These are phyloP conservation scores for Haplosporangium sp. DNA, from an alignment of 371 early-diverging fungal genomes.

Conservation along the genomic window DNA sequence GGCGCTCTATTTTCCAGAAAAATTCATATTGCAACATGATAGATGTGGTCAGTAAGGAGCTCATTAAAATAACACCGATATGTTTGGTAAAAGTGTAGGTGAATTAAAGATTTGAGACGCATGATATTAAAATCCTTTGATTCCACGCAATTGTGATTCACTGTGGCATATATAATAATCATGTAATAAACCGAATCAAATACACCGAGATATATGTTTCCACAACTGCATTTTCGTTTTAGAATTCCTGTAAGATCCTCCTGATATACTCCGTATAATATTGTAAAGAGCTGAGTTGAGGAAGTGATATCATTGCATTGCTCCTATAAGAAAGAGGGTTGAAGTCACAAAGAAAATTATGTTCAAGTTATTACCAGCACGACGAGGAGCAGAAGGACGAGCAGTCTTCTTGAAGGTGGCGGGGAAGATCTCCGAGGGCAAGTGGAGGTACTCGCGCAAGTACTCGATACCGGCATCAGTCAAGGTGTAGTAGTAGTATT, in stretches of 20 bases:
- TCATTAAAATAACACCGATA: not conserved
- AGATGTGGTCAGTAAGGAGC: conserved; percentile 14
- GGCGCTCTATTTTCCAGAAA: conserved; percentile 36
- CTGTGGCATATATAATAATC: no score
- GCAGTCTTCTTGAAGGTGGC: conserved; percentile 95
- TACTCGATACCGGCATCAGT: conserved; percentile 98
- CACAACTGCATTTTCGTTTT: not conserved
- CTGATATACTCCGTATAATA: not conserved
- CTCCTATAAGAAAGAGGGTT: not conserved
- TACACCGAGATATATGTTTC: no score
- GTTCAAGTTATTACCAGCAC: conserved; percentile 63
- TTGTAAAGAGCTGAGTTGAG: not conserved
- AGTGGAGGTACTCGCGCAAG: conserved; percentile 97
- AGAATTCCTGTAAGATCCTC: not conserved
- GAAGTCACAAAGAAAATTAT: not conserved
- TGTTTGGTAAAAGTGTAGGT: conserved; percentile 1
- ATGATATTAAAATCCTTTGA: not conserved
- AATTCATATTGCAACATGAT: not conserved
- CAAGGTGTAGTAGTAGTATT: conserved; percentile 99
- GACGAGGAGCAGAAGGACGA: conserved; percentile 66
- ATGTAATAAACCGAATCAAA: not conserved
- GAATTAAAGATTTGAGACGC: not conserved
- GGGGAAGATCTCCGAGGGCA: conserved; percentile 97
- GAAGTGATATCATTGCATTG: not conserved
- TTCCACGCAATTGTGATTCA: not conserved